Base-by-base conservation (phyloP, 176 grass and related monocot species). In the Oryza punctata region DNA sequence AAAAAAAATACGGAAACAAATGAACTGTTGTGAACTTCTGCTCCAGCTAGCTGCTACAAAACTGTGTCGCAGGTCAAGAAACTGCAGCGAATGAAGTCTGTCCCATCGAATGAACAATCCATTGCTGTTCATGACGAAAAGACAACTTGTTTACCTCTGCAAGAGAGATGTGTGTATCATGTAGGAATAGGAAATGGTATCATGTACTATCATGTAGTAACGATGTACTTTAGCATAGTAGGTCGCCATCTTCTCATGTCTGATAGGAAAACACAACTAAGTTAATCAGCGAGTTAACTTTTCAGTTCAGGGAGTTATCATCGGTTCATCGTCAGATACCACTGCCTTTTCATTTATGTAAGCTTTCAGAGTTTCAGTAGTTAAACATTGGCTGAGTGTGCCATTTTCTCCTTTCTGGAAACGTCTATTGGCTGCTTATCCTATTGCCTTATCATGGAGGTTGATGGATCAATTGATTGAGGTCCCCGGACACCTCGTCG, bases 401-500 rank as follows among this genome's bases (percentile, higher is more conserved):
- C 18, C 19, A 19, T 50, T 54, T 54, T 16, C 50, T 54, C 50
- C 18, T 21, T 54, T 19, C 50, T 54, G 50, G 50, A 54, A 54
- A 3, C 76, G 21, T 73, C 76, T 66, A 81, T 27, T 46, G 64
- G 12, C 12, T 23, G 12, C 70, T 33, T 81, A 75, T 87, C 70
- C 0, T 75, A 57, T 16, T 30, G 30, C n/a, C 59, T 27, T 73
- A 45, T 29, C 67, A 67, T 29, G 66, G 65, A 10, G 25, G n/a
- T 8, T 1, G 19, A 59, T 59, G 18, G 19, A 59, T 23, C 54
- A 1, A 9, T 2, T 13, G 44, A 32, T 37, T 27, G 43, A 73
- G 77, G 84, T 57, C 77, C 69, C 84, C 69, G 16, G 52, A 76
- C 87, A 85, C 77, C 77, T 76, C 52, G 35, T 70, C 70, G 77